These are phyloP conservation scores for Cyberlindnera meyerae DNA, from an alignment of 805 yeast genomes.

Conservation along the genomic window DNA sequence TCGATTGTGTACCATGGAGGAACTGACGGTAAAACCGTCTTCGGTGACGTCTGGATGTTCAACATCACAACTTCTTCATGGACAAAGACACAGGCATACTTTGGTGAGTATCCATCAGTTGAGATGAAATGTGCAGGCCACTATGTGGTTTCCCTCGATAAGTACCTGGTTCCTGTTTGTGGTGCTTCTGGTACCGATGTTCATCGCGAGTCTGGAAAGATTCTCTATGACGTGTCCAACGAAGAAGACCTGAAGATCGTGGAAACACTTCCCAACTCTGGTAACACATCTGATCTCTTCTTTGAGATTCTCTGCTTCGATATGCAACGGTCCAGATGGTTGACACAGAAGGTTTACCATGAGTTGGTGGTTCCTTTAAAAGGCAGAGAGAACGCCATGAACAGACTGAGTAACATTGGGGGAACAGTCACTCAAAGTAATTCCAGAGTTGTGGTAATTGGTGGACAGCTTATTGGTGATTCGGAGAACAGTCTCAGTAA, in stretches of 20 bases:
- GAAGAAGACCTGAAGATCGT: background rate
- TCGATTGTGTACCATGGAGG: conserved; percentile 32
- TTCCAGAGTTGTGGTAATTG: conserved; percentile 8
- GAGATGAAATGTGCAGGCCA: conserved; percentile 17
- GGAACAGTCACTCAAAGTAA: conserved; percentile 5
- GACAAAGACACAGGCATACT: conserved; percentile 27
- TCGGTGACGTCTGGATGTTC: conserved; percentile 49
- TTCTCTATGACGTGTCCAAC: background rate
- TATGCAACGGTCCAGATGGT: conserved; percentile 3
- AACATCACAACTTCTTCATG: conserved; percentile 40
- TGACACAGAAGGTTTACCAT: conserved; percentile 7
- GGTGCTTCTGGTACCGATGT: conserved; percentile 1
- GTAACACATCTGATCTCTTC: background rate
- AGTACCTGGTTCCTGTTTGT: conserved; percentile 12
- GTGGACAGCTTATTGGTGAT: conserved; percentile 7
- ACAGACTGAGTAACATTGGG: conserved; percentile 5
- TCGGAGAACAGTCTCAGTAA: background rate
- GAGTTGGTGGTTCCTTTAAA: conserved; percentile 1
- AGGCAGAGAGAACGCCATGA: conserved; percentile 2
- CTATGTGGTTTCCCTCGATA: conserved; percentile 14
- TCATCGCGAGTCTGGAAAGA: too few relatives aligned
- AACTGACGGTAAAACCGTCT: conserved; percentile 28
- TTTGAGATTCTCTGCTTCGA: conserved; percentile 2
- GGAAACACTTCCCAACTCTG: background rate
- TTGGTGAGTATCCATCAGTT: conserved; percentile 19